These are phyloP conservation scores for Austroboletus eburneus DNA, from an alignment of 768 basidiomycete genomes.

Conservation along the genomic window DNA sequence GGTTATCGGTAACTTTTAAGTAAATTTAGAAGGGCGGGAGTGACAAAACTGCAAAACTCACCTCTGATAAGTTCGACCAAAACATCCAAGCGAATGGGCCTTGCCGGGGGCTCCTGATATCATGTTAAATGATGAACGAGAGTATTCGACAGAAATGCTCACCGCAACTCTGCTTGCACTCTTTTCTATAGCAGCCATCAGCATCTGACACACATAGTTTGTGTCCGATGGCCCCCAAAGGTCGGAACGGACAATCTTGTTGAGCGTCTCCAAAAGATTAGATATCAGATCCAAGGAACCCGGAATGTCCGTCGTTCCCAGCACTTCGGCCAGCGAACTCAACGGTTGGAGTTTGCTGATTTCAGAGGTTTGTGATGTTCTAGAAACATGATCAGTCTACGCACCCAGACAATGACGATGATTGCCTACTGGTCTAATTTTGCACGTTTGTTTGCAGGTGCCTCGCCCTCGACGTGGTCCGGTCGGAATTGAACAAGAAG, in stretches of 20 bases:
- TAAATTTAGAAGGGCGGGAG: too few relatives aligned
- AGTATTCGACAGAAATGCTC: constrained; percentile 14
- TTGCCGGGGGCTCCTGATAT: constrained; percentile 51
- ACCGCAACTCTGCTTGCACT: constrained; percentile 56
- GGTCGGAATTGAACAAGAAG: constrained; percentile 52
- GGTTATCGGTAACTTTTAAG: constrained; percentile 75
- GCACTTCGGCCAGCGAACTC: constrained; percentile 62
- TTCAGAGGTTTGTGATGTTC: constrained; percentile 23
- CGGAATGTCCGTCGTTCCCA: constrained; percentile 59
- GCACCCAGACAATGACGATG: background rate
- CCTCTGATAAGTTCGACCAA: constrained; percentile 85
- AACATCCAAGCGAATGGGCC: constrained; percentile 72
- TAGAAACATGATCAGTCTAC: constrained; percentile 1
- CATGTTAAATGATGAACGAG: background rate
- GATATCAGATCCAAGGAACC: constrained; percentile 71
- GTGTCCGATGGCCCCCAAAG: constrained; percentile 58
- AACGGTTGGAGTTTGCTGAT: constrained; percentile 45
- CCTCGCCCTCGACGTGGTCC: constrained; percentile 32
- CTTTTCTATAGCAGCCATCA: constrained; percentile 78
- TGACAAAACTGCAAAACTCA: too few relatives aligned
- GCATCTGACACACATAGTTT: constrained; percentile 75
- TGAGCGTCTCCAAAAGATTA: constrained; percentile 67
- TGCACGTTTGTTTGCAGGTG: constrained; percentile 60
- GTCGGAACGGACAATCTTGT: constrained; percentile 55
- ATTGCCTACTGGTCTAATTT: constrained; percentile 60